phyloP scores from a whole-genome alignment of 805 yeast genomes.

The Candida easanensis region DNA sequence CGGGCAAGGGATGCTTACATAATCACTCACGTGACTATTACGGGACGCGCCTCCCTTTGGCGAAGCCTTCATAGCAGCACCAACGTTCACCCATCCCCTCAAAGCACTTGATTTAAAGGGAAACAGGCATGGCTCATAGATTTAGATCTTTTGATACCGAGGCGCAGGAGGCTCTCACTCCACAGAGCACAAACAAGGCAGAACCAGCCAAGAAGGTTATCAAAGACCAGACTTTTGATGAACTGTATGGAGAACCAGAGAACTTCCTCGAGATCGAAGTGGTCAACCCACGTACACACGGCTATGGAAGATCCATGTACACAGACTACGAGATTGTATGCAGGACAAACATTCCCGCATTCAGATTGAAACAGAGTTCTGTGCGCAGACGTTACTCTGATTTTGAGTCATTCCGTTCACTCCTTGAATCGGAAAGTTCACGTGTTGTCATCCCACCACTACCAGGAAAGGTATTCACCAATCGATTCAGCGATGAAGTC shows the following conservation, averaged over 20 bases:
- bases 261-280: conserved; percentile 92
- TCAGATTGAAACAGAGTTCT: conserved; percentile 55
- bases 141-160: conserved; percentile 31
- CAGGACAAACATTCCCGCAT: conserved; percentile 88
- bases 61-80: no score
- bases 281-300: conserved; percentile 73
- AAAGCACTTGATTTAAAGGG: no score
- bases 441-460: conserved; percentile 81
- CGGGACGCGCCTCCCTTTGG: no score
- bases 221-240: conserved; percentile 67
- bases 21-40: no score
- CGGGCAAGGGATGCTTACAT: no score
- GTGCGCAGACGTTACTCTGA: conserved; percentile 90
- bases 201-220: conserved; percentile 14
- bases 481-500: conserved; percentile 72
- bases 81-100: no score
- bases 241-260: conserved; percentile 91
- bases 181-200: not conserved
- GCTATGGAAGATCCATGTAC: conserved; percentile 62
- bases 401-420: conserved; percentile 75
- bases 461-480: conserved; percentile 80
- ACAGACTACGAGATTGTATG: conserved; percentile 93
- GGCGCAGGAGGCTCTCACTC: conserved; percentile 22
- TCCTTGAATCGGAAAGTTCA: conserved; percentile 71
- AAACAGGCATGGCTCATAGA: conserved; percentile 8